Base-by-base conservation (phyloP, 768 basidiomycete genomes). In the Pleurotus ostreatus region DNA sequence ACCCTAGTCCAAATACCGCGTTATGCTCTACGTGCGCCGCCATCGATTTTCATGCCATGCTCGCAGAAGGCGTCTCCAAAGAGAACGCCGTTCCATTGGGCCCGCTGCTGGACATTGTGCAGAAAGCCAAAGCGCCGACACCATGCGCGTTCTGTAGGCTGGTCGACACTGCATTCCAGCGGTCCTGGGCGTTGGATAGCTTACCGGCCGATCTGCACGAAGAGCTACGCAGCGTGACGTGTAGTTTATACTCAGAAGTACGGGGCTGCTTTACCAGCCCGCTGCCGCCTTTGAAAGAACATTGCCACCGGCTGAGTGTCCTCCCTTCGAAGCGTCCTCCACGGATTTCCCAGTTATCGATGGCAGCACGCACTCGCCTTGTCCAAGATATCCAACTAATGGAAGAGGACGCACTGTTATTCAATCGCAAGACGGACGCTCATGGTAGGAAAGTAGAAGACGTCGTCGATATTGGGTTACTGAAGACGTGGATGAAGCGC, bases 371-470 rank as follows among this genome's bases (percentile, higher is more conserved):
- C 9, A 39, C 51, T 8, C 39, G 38, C 11, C 23, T 53, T 2
- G 39, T 41, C 15, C 51, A 39, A 6, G 51, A 53, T 18, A 53
- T 53, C 22, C 51, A 53, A 23, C 18, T 53, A 20, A 16, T 53
- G 51, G 37, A 15, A 20, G 13, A 9, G 15, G 51, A 53, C 23
- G 37, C 51, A 7, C 13, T 15, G 12, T n/a, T 18, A 25, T 53
- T 53, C 41, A 20, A 39, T 37, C 39, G 51, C 20, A 25, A 15
- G 39, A 30, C 39, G 23, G 51, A 53, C 12, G 39, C 41, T 2
- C 51, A 53, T 40, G 51, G 51, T 7, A 39, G 51, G 39, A 39
- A 40, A 38, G 39, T 53, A 20, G 39, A 38, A 7, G 39, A 53
- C 3, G 25, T 23, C 13, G 51, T 53, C 5, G 51, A 53, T n/a